These are phyloP conservation scores for Polytrichum commune DNA, from an alignment of 225 moss, liverwort and hornwort species.

Conservation along the genomic window DNA sequence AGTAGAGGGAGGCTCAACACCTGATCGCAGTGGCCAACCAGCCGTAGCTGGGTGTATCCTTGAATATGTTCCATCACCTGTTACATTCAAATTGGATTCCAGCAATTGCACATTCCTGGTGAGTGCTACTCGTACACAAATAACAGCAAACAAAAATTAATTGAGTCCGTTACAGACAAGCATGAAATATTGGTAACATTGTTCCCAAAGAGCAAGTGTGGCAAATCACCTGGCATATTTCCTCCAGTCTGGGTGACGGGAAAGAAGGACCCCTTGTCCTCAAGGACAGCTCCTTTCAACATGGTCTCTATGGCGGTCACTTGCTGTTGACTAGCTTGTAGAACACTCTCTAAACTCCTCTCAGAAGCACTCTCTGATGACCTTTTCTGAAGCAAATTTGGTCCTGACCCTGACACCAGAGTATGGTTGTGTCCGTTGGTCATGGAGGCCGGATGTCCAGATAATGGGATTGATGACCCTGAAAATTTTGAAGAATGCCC, in stretches of 20 bases:
- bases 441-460: conserved; percentile 26
- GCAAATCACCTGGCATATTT: conserved; percentile 28
- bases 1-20: conserved; percentile 72
- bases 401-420: conserved; percentile 41
- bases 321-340: conserved; percentile 88
- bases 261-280: conserved; percentile 42
- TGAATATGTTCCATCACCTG: conserved; percentile 70
- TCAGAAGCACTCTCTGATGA: conserved; percentile 48
- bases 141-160: too few relatives aligned
- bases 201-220: not conserved
- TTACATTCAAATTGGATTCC: conserved; percentile 3
- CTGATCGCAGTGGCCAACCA: conserved; percentile 44
- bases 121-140: too few relatives aligned
- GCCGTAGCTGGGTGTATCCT: conserved; percentile 57
- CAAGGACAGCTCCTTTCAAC: conserved; percentile 68
- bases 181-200: too few relatives aligned
- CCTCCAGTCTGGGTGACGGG: conserved; percentile 27
- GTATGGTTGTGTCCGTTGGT: conserved; percentile 39
- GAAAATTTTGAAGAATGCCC: conserved; percentile 24
- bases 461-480: conserved; percentile 37
- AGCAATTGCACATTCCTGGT: too few relatives aligned
- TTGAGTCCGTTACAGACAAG: too few relatives aligned
- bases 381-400: conserved; percentile 42
- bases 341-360: conserved; percentile 61
- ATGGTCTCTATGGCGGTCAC: conserved; percentile 80